These are phyloP conservation scores for Globisporangium irregulare DNA, from an alignment of 352 stramenopile genomes.

Conservation along the genomic window DNA sequence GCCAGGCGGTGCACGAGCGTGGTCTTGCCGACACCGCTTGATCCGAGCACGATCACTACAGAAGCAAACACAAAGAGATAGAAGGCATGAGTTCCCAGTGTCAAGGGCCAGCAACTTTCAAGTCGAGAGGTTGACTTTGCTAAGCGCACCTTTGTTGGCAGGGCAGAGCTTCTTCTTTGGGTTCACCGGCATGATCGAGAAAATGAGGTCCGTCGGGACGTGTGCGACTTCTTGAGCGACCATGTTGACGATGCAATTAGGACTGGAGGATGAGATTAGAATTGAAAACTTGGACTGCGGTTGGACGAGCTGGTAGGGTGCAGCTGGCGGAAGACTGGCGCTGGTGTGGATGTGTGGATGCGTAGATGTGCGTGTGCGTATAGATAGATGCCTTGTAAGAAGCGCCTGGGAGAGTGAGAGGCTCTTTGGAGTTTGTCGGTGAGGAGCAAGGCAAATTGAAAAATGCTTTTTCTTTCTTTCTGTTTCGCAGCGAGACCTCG, in stretches of 20 bases:
- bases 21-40: slow-evolving; percentile 42
- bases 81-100: neutral
- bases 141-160: slow-evolving; percentile 39
- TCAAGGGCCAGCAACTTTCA: neutral
- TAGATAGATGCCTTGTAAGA: slow-evolving; percentile 1
- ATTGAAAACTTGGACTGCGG: neutral
- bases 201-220: slow-evolving; percentile 13
- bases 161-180: slow-evolving; percentile 50
- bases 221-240: slow-evolving; percentile 3
- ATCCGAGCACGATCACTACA: slow-evolving; percentile 45
- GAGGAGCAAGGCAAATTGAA: neutral
- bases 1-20: slow-evolving; percentile 31
- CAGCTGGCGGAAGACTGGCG: neutral
- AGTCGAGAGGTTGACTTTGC: too few species aligned
- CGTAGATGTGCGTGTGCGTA: neutral
- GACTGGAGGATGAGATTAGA: neutral
- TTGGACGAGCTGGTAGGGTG: neutral
- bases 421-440: neutral
- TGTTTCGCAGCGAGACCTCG: neutral
- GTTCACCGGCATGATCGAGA: slow-evolving; percentile 55
- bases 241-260: slow-evolving; percentile 1
- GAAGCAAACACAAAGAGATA: neutral
- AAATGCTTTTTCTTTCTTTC: neutral
- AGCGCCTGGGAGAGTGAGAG: neutral
- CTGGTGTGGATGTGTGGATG: neutral